Conservation (phyloP, 2,329 filamentous ascomycete species). For the Cadophora sp. region DNA sequence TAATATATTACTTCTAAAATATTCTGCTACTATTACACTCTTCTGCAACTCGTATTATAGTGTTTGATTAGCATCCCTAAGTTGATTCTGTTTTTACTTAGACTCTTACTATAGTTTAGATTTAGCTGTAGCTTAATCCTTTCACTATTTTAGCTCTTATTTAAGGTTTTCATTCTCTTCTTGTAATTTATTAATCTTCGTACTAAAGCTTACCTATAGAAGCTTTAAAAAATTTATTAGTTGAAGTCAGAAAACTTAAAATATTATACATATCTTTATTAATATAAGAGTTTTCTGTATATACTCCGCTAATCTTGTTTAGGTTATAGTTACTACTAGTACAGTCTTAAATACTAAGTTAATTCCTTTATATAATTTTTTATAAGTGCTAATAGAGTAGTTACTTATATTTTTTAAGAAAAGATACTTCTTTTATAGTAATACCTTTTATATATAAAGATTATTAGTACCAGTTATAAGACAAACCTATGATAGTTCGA, state of each 20-base stretch:
- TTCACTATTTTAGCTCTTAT: constrained; percentile 22
- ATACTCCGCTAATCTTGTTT: not conserved
- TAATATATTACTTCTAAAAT: constrained; percentile 21
- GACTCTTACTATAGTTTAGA: constrained; percentile 10
- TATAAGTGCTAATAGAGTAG: constrained; percentile 29
- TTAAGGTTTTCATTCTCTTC: constrained; percentile 18
- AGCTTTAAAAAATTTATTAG: constrained; percentile 17
- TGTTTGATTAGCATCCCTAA: constrained; percentile 19
- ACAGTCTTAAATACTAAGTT: constrained; percentile 25
- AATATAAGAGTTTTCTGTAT: constrained; percentile 14
- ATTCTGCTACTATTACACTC: constrained; percentile 17
- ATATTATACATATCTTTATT: constrained; percentile 19
- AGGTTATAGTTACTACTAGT: constrained; percentile 1
- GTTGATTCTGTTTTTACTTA: constrained; percentile 17
- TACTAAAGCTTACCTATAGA: constrained; percentile 20
- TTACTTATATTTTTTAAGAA: constrained; percentile 30
- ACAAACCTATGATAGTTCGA: too few relatives aligned
- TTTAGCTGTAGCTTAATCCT: constrained; percentile 15
- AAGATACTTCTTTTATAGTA: constrained; percentile 22
- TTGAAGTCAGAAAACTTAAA: constrained; percentile 17
- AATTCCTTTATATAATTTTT: constrained; percentile 28
- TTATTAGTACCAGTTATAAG: too few relatives aligned
- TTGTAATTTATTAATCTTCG: constrained; percentile 21
- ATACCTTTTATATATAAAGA: too few relatives aligned
- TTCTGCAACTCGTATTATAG: constrained; percentile 20